These are phyloP conservation scores for Globisporangium uncinulatum DNA, from an alignment of 352 stramenopile genomes.

Conservation along the genomic window DNA sequence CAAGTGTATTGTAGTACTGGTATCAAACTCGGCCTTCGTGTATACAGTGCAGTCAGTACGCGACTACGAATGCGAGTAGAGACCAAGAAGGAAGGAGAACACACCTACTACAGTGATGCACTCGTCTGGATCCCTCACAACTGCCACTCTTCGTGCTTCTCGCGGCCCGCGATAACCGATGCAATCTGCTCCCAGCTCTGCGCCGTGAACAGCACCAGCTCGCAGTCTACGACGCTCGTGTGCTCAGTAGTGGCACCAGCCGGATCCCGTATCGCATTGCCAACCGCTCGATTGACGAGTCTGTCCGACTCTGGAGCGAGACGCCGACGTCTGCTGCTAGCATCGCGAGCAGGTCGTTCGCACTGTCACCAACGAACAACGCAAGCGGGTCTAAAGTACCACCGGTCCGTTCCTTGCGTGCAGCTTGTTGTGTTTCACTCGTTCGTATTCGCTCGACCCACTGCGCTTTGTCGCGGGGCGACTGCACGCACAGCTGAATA, in stretches of 20 bases:
- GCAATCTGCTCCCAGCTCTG: slow-evolving; percentile 21
- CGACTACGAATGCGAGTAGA: too few relatives aligned
- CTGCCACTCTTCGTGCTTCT: not conserved
- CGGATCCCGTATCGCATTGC: slow-evolving; percentile 28
- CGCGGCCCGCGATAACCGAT: not conserved
- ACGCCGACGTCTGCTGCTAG: slow-evolving; percentile 59
- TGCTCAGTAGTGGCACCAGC: slow-evolving; percentile 19
- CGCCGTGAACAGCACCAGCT: slow-evolving; percentile 1
- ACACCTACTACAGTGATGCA: too few relatives aligned
- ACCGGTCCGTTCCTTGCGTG: not conserved
- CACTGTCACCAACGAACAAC: slow-evolving; percentile 67
- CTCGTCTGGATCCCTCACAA: too few relatives aligned
- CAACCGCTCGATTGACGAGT: slow-evolving; percentile 20
- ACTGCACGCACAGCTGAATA: slow-evolving; percentile 48
- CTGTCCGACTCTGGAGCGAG: slow-evolving; percentile 18
- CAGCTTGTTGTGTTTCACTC: not conserved
- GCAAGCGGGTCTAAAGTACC: slow-evolving; percentile 3
- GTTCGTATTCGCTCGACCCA: slow-evolving; percentile 20
- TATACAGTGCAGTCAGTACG: too few relatives aligned
- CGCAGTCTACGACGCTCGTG: slow-evolving; percentile 14
- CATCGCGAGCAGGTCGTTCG: slow-evolving; percentile 59
- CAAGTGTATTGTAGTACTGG: too few relatives aligned
- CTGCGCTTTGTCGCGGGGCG: slow-evolving; percentile 44
- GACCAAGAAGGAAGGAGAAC: too few relatives aligned
- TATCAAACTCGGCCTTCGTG: too few relatives aligned